phyloP scores from a whole-genome alignment of 140 eudicot species.

The Flaveria floridana region DNA sequence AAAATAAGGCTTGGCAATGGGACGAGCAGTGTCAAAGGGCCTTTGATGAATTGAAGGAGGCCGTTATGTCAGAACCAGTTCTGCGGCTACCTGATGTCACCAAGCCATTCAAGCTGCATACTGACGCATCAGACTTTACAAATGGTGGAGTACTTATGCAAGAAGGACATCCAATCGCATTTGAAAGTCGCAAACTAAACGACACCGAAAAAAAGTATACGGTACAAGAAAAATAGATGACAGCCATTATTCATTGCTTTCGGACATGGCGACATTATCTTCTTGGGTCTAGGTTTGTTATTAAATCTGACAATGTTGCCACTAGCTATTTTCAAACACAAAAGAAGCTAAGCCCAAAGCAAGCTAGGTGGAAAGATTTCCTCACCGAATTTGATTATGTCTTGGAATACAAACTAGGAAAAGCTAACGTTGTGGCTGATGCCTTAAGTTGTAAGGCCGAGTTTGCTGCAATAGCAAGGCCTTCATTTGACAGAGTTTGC shows the following conservation, averaged over 20 bases:
- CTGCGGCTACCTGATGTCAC: neutral
- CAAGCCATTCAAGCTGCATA: constrained; percentile 28
- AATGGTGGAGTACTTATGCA: neutral
- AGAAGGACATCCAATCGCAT: too few species aligned
- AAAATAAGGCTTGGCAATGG: too few species aligned
- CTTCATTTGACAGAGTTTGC: neutral
- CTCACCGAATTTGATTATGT: too few species aligned
- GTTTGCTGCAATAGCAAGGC: too few species aligned
- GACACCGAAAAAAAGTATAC: constrained; percentile 21
- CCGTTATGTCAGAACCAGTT: neutral
- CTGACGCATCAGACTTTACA: constrained; percentile 24
- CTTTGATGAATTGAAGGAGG: constrained; percentile 12
- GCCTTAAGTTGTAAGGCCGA: neutral
- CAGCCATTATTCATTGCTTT: constrained; percentile 25
- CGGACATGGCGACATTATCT: constrained; percentile 30
- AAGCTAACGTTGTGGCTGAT: neutral
- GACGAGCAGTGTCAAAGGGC: neutral
- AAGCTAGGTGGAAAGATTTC: too few species aligned
- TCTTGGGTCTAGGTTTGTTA: neutral
- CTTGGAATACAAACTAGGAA: too few species aligned
- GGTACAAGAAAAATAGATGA: constrained; percentile 31
- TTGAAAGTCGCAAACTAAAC: constrained; percentile 13
- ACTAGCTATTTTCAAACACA: too few species aligned
- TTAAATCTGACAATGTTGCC: too few species aligned
- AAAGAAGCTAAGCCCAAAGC: too few species aligned